These are phyloP conservation scores for Xylaria curta DNA, from an alignment of 495 filamentous ascomycete species.

Conservation along the genomic window DNA sequence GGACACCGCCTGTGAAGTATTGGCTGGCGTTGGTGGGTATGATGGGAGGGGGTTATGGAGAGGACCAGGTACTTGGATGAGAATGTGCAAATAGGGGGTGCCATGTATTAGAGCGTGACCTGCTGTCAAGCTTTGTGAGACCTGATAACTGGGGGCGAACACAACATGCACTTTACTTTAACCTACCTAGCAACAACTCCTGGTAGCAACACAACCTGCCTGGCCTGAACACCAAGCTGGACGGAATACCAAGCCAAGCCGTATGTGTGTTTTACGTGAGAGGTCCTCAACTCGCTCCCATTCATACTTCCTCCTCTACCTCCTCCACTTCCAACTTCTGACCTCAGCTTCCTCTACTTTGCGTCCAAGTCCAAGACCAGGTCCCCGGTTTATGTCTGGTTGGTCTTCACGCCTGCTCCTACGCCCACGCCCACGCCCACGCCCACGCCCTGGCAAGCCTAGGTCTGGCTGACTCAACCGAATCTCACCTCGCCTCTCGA, in stretches of 20 bases:
- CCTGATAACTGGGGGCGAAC: conserved; percentile 12
- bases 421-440: background rate
- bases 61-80: conserved; percentile 4
- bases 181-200: conserved; percentile 4
- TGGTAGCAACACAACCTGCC: conserved; percentile 11
- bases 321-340: background rate
- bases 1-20: background rate
- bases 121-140: conserved; percentile 9
- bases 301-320: background rate
- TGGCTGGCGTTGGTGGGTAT: background rate
- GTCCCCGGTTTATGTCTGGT: background rate
- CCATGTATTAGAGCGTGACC: background rate
- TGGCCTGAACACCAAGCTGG: background rate
- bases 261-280: background rate
- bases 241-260: background rate
- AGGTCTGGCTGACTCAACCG: conserved; percentile 4
- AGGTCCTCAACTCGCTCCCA: background rate
- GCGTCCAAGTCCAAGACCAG: background rate
- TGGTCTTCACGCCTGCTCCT: background rate
- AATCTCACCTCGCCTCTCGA: background rate
- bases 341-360: background rate
- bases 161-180: conserved; percentile 1
- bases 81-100: background rate
- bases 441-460: no score
- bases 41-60: conserved; percentile 2